Percentiles rank a stretch among this genome's conserved stretches.
These are phyloP conservation scores for Thielaviopsis euricoi DNA, from an alignment of 2,329 filamentous ascomycete genomes.

Conservation along the genomic window DNA sequence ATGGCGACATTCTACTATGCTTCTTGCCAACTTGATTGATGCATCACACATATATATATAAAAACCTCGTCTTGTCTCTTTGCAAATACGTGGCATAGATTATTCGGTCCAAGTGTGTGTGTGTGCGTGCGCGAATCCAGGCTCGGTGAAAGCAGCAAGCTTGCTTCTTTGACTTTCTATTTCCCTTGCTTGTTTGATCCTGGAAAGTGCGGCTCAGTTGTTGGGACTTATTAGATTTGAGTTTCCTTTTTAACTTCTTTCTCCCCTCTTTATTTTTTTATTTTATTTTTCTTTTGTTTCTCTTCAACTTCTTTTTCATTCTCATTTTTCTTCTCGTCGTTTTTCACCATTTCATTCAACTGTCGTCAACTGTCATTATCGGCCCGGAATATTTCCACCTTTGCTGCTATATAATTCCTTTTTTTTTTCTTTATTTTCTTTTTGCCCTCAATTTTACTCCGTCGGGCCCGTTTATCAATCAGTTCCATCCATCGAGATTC, in stretches of 20 bases:
- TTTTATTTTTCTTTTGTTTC: neutral
- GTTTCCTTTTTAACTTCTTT: neutral
- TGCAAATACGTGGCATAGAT: neutral
- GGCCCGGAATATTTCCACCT: neutral
- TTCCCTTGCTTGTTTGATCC: neutral
- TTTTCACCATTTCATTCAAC: neutral
- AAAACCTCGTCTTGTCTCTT: too few species aligned
- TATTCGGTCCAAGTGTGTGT: neutral
- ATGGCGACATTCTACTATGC: too few species aligned
- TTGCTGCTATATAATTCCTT: neutral
- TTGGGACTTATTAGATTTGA: too few species aligned
- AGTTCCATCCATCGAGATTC: neutral
- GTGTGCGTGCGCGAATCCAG: neutral
- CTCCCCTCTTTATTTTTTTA: neutral
- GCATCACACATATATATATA: too few species aligned
- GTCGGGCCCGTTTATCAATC: neutral
- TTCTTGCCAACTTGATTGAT: too few species aligned
- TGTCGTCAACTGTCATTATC: neutral
- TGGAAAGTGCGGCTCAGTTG: neutral
- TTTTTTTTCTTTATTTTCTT: too few species aligned
- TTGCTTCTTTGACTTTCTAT: neutral
- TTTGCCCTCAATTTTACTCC: neutral
- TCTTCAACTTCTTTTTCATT: neutral
- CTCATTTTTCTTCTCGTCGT: neutral
- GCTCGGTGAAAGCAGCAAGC: too few species aligned